These are phyloP conservation scores for Colletotrichum australisinense DNA, from an alignment of 2,329 filamentous ascomycete genomes.

Conservation along the genomic window DNA sequence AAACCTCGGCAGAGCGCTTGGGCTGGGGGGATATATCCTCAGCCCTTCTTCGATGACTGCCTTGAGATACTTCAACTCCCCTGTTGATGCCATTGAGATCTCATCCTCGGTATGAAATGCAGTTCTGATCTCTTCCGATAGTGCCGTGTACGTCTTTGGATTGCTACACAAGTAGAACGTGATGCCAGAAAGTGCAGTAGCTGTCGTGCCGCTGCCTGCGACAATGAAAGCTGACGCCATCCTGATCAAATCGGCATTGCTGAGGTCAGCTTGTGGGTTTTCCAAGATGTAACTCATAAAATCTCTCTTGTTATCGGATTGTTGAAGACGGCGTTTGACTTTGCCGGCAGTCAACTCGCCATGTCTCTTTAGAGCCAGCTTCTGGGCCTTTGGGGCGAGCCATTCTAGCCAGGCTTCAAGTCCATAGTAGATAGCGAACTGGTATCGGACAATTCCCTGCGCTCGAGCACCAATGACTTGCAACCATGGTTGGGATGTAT, in stretches of 20 bases:
- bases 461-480: constrained; percentile 24
- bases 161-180: constrained; percentile 52
- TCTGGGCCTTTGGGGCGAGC: constrained; percentile 22
- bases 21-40: constrained; percentile 41
- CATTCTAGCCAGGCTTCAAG: constrained; percentile 17
- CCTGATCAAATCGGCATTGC: constrained; percentile 17
- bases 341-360: constrained; percentile 15
- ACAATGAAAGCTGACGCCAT: constrained; percentile 40
- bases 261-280: constrained; percentile 8
- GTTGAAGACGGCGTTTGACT: constrained; percentile 17
- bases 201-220: constrained; percentile 58
- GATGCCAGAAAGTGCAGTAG: constrained; percentile 53
- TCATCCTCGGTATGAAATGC: constrained; percentile 40
- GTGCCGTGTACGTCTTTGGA: constrained; percentile 42
- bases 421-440: constrained; percentile 24
- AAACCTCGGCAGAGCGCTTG: constrained; percentile 21
- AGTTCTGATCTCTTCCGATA: constrained; percentile 43
- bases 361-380: constrained; percentile 17
- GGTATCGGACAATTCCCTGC: constrained; percentile 20
- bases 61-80: constrained; percentile 48
- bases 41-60: constrained; percentile 51
- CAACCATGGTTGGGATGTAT: constrained; percentile 30
- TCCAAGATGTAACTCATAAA: constrained; percentile 28
- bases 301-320: constrained; percentile 12
- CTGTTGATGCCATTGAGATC: constrained; percentile 42